A percentile compares a stretch with the other conserved stretches of the same genome.
phyloP scores from a whole-genome alignment of 1,284 basidiomycete genomes.

The Ustilago xerochloae region DNA sequence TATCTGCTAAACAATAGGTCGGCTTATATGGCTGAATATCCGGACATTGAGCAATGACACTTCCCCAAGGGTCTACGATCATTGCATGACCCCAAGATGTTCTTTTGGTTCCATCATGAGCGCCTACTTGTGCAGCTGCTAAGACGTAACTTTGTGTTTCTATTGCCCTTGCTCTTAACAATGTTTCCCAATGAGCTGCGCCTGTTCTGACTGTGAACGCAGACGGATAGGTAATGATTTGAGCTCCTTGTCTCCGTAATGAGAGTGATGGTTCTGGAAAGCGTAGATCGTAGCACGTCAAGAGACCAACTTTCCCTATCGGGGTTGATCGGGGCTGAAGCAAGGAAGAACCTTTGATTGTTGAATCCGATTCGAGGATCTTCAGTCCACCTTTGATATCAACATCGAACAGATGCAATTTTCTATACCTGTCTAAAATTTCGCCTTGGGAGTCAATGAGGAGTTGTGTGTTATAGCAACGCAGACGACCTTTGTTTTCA shows the following conservation, averaged over 20 bases:
- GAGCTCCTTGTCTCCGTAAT: conserved; percentile 70
- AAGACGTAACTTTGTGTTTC: conserved; percentile 70
- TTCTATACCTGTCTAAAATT: conserved; percentile 69
- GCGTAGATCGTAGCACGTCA: conserved; percentile 73
- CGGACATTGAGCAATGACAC: conserved; percentile 61
- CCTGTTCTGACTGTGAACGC: conserved; percentile 71
- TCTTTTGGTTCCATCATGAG: conserved; percentile 57
- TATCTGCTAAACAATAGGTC: conserved; percentile 61
- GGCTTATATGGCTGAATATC: conserved; percentile 64
- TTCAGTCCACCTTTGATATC: conserved; percentile 68
- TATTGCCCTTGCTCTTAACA: conserved; percentile 69
- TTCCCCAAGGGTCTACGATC: conserved; percentile 66
- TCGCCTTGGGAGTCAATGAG: conserved; percentile 70
- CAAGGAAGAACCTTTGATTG: conserved; percentile 68
- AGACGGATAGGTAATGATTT: conserved; percentile 71
- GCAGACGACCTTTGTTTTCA: conserved; percentile 47
- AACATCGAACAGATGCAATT: conserved; percentile 73
- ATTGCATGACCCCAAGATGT: conserved; percentile 67
- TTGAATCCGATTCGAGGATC: conserved; percentile 67
- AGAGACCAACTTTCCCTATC: conserved; percentile 69
- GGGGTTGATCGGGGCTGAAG: conserved; percentile 64
- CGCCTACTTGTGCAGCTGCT: conserved; percentile 68
- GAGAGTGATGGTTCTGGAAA: conserved; percentile 71
- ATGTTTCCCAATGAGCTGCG: conserved; percentile 65
- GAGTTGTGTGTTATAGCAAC: conserved; percentile 71